phyloP scores from a whole-genome alignment of 2,329 filamentous ascomycete species.

The Corynespora cassiicola region DNA sequence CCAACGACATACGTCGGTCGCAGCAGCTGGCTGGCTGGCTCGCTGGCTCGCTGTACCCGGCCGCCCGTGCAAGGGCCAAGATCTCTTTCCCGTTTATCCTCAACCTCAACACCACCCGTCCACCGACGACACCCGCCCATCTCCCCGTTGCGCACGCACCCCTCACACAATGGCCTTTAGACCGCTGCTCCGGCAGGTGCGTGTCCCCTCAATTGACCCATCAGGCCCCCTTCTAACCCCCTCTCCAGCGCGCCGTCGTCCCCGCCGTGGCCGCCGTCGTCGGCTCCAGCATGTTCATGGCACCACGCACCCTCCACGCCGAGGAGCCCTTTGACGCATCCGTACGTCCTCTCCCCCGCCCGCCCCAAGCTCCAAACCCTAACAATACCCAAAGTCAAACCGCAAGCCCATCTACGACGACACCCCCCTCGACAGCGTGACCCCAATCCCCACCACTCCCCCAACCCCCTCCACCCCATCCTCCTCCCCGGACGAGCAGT shows the following conservation, averaged over 20 bases:
- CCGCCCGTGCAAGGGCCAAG: constrained; percentile 8
- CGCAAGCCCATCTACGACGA: constrained; percentile 81
- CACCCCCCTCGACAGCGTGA: constrained; percentile 45
- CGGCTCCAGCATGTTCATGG: constrained; percentile 57
- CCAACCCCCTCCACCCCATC: constrained; percentile 20
- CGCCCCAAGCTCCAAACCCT: constrained; percentile 6
- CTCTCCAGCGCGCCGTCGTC: constrained; percentile 55
- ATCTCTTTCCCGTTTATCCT: neutral
- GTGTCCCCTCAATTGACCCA: constrained; percentile 17
- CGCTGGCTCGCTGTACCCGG: no score
- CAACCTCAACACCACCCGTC: constrained; percentile 29
- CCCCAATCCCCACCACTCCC: constrained; percentile 41
- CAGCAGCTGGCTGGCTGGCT: no score
- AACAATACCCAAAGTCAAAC: constrained; percentile 21
- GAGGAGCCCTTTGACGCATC: constrained; percentile 46
- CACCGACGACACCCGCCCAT: constrained; percentile 12
- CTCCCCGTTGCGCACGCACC: constrained; percentile 43
- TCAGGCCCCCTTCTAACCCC: constrained; percentile 23
- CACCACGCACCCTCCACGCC: constrained; percentile 55
- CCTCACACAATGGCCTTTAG: constrained; percentile 58
- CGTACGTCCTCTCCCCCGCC: constrained; percentile 16
- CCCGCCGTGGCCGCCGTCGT: constrained; percentile 52
- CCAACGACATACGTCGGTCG: no score
- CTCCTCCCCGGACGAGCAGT: constrained; percentile 35
- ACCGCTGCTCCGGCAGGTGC: constrained; percentile 60